Base-by-base conservation (phyloP, 2,329 filamentous ascomycete genomes). In the Fusarium drepaniforme region DNA sequence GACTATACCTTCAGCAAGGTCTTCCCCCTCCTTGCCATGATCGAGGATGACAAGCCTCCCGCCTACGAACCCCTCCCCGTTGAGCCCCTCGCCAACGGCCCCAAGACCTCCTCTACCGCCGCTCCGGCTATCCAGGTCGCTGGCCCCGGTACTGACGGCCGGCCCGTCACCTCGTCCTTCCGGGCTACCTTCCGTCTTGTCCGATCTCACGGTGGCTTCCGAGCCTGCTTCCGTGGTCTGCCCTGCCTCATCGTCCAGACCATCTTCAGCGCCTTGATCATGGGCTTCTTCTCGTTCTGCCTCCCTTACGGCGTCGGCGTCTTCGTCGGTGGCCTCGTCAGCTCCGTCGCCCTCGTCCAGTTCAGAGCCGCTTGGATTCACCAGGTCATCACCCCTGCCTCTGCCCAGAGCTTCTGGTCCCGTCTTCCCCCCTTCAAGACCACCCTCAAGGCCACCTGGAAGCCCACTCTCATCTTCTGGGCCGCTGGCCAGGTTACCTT, bases 361-460 rank as follows among this genome's bases (percentile, higher is more conserved):
- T 83, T 96, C 69, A 89, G 91, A 81, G 90, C 96, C 76, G 89
- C 91, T 64, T 98, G 95, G 95, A 94, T 95, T 5, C 95, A 98
- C 82, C 92, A 94, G 78, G 90, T 97, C 81, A 95, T 98, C 80
- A 92, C 94, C 3, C 87, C 90, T 64, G 90, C 91, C 7, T 92
- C 89, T 67, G 80, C 86, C 58, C 89, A 90, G 81, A 85, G 85
- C 76, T 95, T 93, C 86, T 93, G 89, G 84, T 85, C 88, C 79
- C 93, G 94, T 67, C 88, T 97, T 62, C 92, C 93, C 18, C 84
- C 90, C 56, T 90, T 91, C 81, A 87, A 87, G 76, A 87, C 87
- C 80, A 87, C 90, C 62, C 93, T 93, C 85, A 88, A 90, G 79
- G 91, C 93, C 68, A 92, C 95, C 72, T 92, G 90, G 71, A 82